Base-by-base conservation (phyloP, 495 filamentous ascomycete species). In the Aspergillus bridgeri region DNA sequence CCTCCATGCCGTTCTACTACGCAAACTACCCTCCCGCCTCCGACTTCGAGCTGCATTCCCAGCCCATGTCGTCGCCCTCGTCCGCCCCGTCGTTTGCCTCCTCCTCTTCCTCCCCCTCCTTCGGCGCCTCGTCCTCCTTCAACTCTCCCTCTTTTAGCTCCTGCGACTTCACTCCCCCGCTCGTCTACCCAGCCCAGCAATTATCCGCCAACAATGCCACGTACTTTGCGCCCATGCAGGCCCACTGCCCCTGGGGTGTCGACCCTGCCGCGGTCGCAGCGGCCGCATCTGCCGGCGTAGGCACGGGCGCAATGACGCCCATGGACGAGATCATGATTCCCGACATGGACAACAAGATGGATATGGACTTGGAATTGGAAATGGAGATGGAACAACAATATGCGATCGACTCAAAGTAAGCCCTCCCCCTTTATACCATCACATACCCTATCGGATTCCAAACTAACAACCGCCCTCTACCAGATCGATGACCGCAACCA, bases 11-110 rank as follows among this genome's bases (percentile, higher is more conserved):
- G 45, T 68, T 67, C 47, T 18, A 65, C 24, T 67, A 71, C 7
- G 61, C 64, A 58, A 71, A 71, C 57, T 58, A 63, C 17, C 66
- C 68, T 44, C 66, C 69, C 5, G 60, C 65, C 2, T 61, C 60
- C 33, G 69, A 58, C 15, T 66, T 60, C 25, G 50, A 60, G 42
- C 47, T 62, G 54, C 20, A 22, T 22, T 59, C 6, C 11, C 44
- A 47, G n/a, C 45, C 52, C 21, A 24, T 42, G 8, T 45, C 24
- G 20, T 54, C 52, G n/a, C 27, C 52, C 1, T 47, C 52, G 11
- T 54, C 46, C 20, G 42, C 52, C n/a, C 45, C 52, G 21, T 54
- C 52, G 42, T 54, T 25, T 47, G 22, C 23, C 4, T 46, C 22
- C 42, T 54, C 51, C 20, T 27, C 51, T 9, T 60, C 23, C 4